Percentiles rank a stretch among this genome's conserved stretches.
Evolutionary conservation across 306 rosid species (phyloP).

Genomic region (Vigna trinervia): DNA sequence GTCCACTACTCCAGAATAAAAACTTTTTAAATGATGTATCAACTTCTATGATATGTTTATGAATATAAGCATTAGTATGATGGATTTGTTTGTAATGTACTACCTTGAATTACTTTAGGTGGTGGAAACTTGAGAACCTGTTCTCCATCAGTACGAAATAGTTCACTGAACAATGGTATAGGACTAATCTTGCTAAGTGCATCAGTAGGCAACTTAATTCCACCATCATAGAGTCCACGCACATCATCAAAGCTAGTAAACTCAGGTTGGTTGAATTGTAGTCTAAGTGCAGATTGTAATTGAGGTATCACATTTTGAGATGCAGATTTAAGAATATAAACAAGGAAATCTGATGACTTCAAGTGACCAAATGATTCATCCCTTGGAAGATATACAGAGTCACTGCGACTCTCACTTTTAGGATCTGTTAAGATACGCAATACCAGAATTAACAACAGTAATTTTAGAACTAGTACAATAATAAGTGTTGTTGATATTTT

Average conservation of each 20-base stretch:
- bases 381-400: constrained; percentile 69
- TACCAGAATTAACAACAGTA: neutral
- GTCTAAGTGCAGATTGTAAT: constrained; percentile 47
- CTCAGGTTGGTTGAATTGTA: constrained; percentile 43
- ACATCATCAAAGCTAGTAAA: constrained; percentile 70
- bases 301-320: constrained; percentile 59
- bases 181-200: constrained; percentile 60
- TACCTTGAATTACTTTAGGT: constrained; percentile 72
- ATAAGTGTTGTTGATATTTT: no score
- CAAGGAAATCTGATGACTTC: constrained; percentile 73
- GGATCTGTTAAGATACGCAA: constrained; percentile 53
- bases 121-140: constrained; percentile 55
- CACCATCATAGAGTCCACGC: constrained; percentile 68
- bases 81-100: constrained; percentile 33
- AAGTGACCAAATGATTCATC: constrained; percentile 78
- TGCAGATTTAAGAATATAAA: constrained; percentile 64
- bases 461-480: neutral
- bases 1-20: constrained; percentile 52
- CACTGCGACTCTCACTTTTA: constrained; percentile 55
- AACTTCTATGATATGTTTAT: neutral
- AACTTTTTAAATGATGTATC: neutral
- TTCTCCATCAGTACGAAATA: constrained; percentile 73
- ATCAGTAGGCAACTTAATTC: constrained; percentile 57
- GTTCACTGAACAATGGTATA: constrained; percentile 61
- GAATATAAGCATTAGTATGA: neutral